These are phyloP conservation scores for Podospora appendiculata DNA, from an alignment of 495 filamentous ascomycete species.

Conservation along the genomic window DNA sequence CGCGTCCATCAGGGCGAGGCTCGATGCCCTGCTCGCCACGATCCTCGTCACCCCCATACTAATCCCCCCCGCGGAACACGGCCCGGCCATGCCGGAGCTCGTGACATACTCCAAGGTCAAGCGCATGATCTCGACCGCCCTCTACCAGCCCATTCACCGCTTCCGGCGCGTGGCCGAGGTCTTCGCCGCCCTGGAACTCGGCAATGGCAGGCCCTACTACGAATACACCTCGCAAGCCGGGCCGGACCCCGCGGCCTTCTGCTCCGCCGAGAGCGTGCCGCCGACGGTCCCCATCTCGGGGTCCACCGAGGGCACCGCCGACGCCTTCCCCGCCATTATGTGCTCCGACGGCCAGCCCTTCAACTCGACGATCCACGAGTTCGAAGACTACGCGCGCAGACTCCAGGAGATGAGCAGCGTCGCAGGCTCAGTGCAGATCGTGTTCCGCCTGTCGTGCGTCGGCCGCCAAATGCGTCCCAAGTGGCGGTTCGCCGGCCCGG, in stretches of 20 bases:
- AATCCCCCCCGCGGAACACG: slow-evolving; percentile 20
- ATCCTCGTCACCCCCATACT: slow-evolving; percentile 44
- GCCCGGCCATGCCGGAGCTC: slow-evolving; percentile 28
- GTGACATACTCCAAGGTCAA: slow-evolving; percentile 36
- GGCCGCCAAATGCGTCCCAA: slow-evolving; percentile 50
- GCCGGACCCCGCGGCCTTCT: slow-evolving; percentile 29
- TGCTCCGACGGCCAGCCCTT: slow-evolving; percentile 51
- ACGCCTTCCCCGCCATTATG: slow-evolving; percentile 49
- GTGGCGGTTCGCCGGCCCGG: slow-evolving; percentile 46
- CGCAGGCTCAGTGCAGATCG: slow-evolving; percentile 53
- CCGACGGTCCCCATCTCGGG: slow-evolving; percentile 13
- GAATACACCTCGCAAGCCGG: slow-evolving; percentile 30
- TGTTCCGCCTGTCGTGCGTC: slow-evolving; percentile 47
- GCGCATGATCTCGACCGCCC: slow-evolving; percentile 33
- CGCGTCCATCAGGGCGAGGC: slow-evolving; percentile 28
- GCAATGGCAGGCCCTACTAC: slow-evolving; percentile 47
- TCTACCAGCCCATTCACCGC: slow-evolving; percentile 53
- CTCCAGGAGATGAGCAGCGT: slow-evolving; percentile 40
- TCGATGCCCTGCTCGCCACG: slow-evolving; percentile 30
- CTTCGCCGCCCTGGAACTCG: slow-evolving; percentile 44
- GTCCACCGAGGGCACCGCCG: slow-evolving; percentile 30
- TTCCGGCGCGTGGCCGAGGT: slow-evolving; percentile 51
- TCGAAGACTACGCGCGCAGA: slow-evolving; percentile 36
- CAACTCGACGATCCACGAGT: slow-evolving; percentile 30
- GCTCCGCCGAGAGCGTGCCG: slow-evolving; percentile 20